Evolutionary conservation across 23 red algal species (phyloP).

Genomic region (Cyanidioschyzon merolae): DNA sequence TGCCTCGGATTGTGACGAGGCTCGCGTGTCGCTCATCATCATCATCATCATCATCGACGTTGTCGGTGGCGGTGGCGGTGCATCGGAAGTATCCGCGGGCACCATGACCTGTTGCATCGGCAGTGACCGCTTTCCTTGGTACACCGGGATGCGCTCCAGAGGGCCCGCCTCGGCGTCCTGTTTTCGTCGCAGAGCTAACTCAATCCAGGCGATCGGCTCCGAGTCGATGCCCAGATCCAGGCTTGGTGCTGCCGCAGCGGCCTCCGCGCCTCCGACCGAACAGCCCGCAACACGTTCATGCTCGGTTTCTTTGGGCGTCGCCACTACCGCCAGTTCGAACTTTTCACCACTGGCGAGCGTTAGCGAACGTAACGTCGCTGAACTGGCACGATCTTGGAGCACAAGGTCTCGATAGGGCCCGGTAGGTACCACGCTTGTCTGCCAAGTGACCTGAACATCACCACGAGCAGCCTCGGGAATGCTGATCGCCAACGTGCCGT

Average conservation of each 20-base stretch:
- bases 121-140: too few relatives aligned
- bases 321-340: not conserved
- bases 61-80: too few relatives aligned
- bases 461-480: not conserved
- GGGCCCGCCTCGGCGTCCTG: not conserved
- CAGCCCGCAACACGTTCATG: not conserved
- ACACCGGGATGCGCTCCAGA: not conserved
- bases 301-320: not conserved
- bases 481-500: not conserved
- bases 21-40: too few relatives aligned
- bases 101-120: too few relatives aligned
- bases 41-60: too few relatives aligned
- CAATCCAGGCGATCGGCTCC: not conserved
- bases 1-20: too few relatives aligned
- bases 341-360: constrained; percentile 12
- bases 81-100: too few relatives aligned
- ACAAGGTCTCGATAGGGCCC: not conserved
- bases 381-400: constrained; percentile 1
- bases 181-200: not conserved
- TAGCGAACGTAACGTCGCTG: not conserved
- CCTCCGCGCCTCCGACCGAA: not conserved
- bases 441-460: constrained; percentile 3
- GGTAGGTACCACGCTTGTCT: not conserved
- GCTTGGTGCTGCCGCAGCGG: not conserved
- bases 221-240: not conserved